Conservation (phyloP, 768 basidiomycete genomes). For the Tephrocybe sp. region DNA sequence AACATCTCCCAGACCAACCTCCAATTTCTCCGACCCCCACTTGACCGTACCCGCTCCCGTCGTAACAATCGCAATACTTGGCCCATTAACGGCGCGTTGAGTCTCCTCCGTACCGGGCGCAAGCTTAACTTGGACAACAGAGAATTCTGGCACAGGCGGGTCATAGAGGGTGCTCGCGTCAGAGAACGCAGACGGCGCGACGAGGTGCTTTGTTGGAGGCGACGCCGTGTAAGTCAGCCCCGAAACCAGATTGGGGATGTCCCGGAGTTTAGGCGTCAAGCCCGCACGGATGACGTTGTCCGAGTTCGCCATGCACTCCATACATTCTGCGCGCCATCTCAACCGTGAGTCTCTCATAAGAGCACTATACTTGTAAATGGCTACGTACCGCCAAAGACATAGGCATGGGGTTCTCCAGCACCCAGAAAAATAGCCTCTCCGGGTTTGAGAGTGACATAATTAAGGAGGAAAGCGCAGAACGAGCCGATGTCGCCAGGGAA, state of each 20-base stretch:
- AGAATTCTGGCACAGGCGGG: constrained; percentile 93
- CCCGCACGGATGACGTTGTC: constrained; percentile 99
- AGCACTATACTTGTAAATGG: neutral
- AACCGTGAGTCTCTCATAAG: neutral
- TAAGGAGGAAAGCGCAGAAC: constrained; percentile 54
- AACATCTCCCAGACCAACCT: constrained; percentile 66
- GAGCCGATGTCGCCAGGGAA: constrained; percentile 94
- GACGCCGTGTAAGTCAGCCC: constrained; percentile 85
- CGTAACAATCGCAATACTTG: constrained; percentile 82
- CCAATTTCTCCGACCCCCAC: constrained; percentile 46
- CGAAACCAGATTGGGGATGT: constrained; percentile 85
- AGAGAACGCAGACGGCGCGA: constrained; percentile 56
- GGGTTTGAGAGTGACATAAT: constrained; percentile 74
- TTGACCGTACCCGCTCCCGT: constrained; percentile 58
- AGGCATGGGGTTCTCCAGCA: constrained; percentile 97
- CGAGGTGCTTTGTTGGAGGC: constrained; percentile 65
- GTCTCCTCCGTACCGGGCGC: constrained; percentile 41
- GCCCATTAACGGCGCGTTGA: constrained; percentile 73
- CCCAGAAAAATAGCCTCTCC: constrained; percentile 95
- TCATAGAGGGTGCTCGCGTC: constrained; percentile 61
- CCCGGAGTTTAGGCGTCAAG: constrained; percentile 93
- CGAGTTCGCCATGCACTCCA: constrained; percentile 98
- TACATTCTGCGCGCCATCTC: constrained; percentile 74
- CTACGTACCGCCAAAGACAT: constrained; percentile 82
- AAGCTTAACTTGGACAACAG: constrained; percentile 70